phyloP scores from a whole-genome alignment of 345 rosid species.

The Hirschfeldia incana region DNA sequence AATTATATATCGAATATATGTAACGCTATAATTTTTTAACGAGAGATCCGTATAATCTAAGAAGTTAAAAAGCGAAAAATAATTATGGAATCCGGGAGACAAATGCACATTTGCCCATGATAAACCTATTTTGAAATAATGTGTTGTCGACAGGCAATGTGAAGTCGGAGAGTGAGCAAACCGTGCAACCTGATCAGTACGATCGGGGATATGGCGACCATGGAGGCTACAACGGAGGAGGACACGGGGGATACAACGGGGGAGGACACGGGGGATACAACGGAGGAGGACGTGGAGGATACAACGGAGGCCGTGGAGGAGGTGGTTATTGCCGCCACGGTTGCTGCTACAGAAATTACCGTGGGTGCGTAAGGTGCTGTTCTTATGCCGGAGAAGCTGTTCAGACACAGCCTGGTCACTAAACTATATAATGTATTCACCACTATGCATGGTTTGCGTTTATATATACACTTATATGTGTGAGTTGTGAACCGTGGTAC shows the following conservation, averaged over 20 bases:
- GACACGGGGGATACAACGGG: background rate
- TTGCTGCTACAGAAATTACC: background rate
- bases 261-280: background rate
- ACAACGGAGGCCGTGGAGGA: conserved; percentile 7
- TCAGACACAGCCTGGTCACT: conserved; percentile 7
- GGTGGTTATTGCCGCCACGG: conserved; percentile 3
- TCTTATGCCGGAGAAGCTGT: conserved; percentile 8
- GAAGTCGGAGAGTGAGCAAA: conserved; percentile 15
- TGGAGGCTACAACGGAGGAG: conserved; percentile 7
- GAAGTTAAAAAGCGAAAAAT: background rate
- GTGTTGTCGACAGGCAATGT: background rate
- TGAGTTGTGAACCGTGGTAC: background rate
- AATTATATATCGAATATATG: background rate
- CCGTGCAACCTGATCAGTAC: conserved; percentile 17
- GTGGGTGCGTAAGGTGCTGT: conserved; percentile 4
- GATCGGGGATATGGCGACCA: background rate
- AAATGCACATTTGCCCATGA: background rate
- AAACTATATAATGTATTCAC: background rate
- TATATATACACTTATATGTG: background rate
- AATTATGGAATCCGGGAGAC: background rate
- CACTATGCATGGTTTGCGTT: background rate
- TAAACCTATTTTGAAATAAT: background rate
- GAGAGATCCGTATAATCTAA: background rate
- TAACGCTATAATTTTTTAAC: background rate
- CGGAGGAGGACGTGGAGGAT: background rate